A percentile compares a stretch with the other conserved stretches of the same genome.
These are phyloP conservation scores for Didymella pinodella DNA, from an alignment of 2,329 filamentous ascomycete species.

Conservation along the genomic window DNA sequence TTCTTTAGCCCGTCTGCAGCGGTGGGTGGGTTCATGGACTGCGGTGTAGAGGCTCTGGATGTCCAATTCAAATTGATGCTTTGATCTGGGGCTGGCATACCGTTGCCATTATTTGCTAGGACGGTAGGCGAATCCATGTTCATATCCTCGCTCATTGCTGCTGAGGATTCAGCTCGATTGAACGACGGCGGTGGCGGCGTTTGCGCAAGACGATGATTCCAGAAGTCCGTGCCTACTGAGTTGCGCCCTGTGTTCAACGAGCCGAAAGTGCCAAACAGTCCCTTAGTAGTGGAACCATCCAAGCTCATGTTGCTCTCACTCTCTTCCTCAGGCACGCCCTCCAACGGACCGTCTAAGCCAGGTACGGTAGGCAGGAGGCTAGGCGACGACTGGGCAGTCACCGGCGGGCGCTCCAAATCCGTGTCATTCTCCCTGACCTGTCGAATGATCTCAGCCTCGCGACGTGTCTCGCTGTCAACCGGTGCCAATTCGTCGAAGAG, in stretches of 20 bases:
- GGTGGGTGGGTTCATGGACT: slow-evolving; percentile 47
- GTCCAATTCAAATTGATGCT: slow-evolving; percentile 33
- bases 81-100: slow-evolving; percentile 31
- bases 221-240: slow-evolving; percentile 75
- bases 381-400: slow-evolving; percentile 73
- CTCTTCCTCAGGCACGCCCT: slow-evolving; percentile 73
- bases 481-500: slow-evolving; percentile 88
- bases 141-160: slow-evolving; percentile 70
- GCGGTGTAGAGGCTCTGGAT: slow-evolving; percentile 50
- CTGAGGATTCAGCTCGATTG: slow-evolving; percentile 61
- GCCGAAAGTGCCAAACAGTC: slow-evolving; percentile 71
- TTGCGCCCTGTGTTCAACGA: slow-evolving; percentile 81
- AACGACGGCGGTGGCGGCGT: slow-evolving; percentile 67
- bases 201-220: slow-evolving; percentile 71
- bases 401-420: slow-evolving; percentile 60
- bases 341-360: slow-evolving; percentile 65
- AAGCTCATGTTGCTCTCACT: slow-evolving; percentile 65
- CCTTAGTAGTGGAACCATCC: slow-evolving; percentile 51
- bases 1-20: slow-evolving; percentile 54
- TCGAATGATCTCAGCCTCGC: slow-evolving; percentile 93
- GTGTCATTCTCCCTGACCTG: slow-evolving; percentile 92
- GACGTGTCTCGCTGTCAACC: slow-evolving; percentile 84
- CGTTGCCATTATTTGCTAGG: slow-evolving; percentile 33
- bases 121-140: slow-evolving; percentile 72
- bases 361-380: slow-evolving; percentile 65